A percentile compares a stretch with the other conserved stretches of the same genome.
Evolutionary conservation across 2,329 filamentous ascomycete species (phyloP).

Genomic region (Neonectria sp.): DNA sequence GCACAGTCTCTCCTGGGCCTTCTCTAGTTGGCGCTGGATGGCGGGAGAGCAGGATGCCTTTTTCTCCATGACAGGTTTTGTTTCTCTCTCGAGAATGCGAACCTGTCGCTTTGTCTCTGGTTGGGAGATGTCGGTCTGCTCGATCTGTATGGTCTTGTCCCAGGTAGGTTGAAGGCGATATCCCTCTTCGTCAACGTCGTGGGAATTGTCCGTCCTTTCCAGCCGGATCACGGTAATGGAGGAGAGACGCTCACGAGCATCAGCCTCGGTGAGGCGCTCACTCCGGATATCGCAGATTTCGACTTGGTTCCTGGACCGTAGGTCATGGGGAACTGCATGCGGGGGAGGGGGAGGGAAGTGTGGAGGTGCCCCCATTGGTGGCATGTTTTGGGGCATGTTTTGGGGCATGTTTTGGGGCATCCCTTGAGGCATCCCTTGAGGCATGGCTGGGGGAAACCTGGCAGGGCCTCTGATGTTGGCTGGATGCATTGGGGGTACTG

Average conservation of each 20-base stretch:
- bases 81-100: conserved; percentile 53
- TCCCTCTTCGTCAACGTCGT: conserved; percentile 56
- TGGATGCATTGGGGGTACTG: conserved; percentile 2
- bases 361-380: conserved; percentile 18
- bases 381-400: conserved; percentile 12
- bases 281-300: conserved; percentile 56
- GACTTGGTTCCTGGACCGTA: conserved; percentile 29
- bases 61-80: conserved; percentile 55
- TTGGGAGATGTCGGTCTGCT: conserved; percentile 56
- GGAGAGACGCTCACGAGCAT: conserved; percentile 58
- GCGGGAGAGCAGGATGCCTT: conserved; percentile 52
- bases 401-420: neutral
- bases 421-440: conserved; percentile 19
- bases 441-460: conserved; percentile 1
- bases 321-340: conserved; percentile 29
- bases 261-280: conserved; percentile 54
- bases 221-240: conserved; percentile 59
- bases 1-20: conserved; percentile 53
- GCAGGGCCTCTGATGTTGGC: neutral
- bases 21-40: conserved; percentile 61
- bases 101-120: conserved; percentile 56
- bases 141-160: conserved; percentile 54
- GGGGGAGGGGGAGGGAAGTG: conserved; percentile 35
- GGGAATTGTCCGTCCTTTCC: conserved; percentile 54
- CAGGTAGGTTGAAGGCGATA: conserved; percentile 55